Percentiles rank a stretch among this genome's conserved stretches.
Conservation (phyloP, 2,329 filamentous ascomycete species). For the Aureobasidium sp. region DNA sequence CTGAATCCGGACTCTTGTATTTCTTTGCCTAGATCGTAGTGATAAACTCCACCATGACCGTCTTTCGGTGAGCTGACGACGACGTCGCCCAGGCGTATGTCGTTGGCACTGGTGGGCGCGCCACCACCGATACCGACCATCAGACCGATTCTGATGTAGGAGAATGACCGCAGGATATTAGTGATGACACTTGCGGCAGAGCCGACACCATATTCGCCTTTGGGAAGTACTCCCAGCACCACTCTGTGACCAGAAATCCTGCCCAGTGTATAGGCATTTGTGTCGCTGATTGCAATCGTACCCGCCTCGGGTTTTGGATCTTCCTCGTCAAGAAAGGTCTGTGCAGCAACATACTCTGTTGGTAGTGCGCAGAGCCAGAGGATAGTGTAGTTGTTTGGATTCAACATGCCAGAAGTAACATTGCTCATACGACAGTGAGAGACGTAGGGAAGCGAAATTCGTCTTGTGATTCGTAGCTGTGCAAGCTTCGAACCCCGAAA, state of each 20-base stretch:
- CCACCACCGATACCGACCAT: slow-evolving; percentile 22
- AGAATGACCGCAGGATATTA: slow-evolving; percentile 14
- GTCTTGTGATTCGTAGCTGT: too few species aligned
- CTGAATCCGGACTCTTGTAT: background rate
- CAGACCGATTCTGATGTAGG: slow-evolving; percentile 15
- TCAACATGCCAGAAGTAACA: background rate
- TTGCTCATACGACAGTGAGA: too few species aligned
- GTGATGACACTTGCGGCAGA: slow-evolving; percentile 18
- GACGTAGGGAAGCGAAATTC: too few species aligned
- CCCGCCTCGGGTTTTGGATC: background rate
- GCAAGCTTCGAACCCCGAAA: too few species aligned
- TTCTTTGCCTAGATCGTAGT: slow-evolving; percentile 20
- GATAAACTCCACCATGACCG: slow-evolving; percentile 17
- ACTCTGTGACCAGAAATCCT: slow-evolving; percentile 26
- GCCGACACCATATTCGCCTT: slow-evolving; percentile 16
- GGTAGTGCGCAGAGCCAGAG: slow-evolving; percentile 17
- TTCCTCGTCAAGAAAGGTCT: background rate
- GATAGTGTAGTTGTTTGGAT: slow-evolving; percentile 13
- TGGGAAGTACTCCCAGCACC: slow-evolving; percentile 22
- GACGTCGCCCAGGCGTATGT: slow-evolving; percentile 24
- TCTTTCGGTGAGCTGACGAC: slow-evolving; percentile 19
- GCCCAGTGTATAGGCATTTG: slow-evolving; percentile 25
- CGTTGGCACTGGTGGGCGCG: slow-evolving; percentile 13
- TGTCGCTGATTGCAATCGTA: slow-evolving; percentile 4
- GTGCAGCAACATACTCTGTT: background rate